These are phyloP conservation scores for Aspergillus olivimuriae DNA, from an alignment of 495 filamentous ascomycete species.

Conservation along the genomic window DNA sequence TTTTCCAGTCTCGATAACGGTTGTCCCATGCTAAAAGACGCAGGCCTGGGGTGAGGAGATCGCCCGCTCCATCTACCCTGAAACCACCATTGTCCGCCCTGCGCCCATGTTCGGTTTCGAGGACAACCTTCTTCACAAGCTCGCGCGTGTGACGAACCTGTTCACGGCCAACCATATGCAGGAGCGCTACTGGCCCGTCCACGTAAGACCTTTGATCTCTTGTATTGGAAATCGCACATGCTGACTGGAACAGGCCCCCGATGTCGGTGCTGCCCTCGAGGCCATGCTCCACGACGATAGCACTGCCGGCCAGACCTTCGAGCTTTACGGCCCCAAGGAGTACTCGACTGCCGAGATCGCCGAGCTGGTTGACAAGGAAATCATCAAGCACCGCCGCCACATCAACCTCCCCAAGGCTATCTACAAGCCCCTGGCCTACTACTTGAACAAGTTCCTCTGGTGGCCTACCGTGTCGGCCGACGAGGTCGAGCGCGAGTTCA, in stretches of 20 bases:
- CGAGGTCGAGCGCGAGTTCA: conserved; percentile 86
- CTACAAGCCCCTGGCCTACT: conserved; percentile 61
- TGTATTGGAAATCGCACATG: neutral
- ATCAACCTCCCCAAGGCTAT: conserved; percentile 84
- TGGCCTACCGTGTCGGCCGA: conserved; percentile 82
- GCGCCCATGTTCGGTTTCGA: conserved; percentile 93
- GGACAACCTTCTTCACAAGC: conserved; percentile 80
- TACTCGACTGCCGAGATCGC: conserved; percentile 86
- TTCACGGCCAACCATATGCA: conserved; percentile 90
- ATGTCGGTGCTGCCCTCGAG: conserved; percentile 84
- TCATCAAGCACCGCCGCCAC: conserved; percentile 80
- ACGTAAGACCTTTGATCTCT: conserved; percentile 53
- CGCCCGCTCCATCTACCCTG: conserved; percentile 85
- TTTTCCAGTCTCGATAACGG: no score
- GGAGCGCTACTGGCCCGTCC: conserved; percentile 86
- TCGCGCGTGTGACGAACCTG: conserved; percentile 70
- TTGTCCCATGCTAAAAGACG: neutral
- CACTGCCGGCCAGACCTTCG: conserved; percentile 84
- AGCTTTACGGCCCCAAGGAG: conserved; percentile 90
- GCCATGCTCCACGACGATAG: conserved; percentile 82
- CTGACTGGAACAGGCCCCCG: conserved; percentile 54
- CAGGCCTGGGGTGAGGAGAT: conserved; percentile 76
- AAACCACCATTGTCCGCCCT: conserved; percentile 95
- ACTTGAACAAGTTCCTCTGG: conserved; percentile 77
- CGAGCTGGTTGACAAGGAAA: conserved; percentile 83